Evolutionary conservation across 306 rosid species (phyloP), one percentile per base, ranked within the genome.

Genomic region (Sicyos edulis): DNA sequence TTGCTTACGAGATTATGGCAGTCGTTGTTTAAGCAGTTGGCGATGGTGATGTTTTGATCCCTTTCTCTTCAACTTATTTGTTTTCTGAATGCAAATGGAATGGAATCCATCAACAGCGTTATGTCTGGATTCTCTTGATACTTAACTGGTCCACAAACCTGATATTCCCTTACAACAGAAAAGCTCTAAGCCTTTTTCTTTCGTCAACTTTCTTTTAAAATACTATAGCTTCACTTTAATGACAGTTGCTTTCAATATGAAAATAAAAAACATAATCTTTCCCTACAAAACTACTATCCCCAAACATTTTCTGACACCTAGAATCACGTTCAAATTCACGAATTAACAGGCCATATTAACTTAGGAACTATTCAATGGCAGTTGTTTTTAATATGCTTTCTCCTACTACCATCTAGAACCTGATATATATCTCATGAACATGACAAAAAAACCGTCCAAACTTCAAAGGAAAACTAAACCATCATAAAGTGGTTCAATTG

Each of bases 71-170:
- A 32, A 32, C 37, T 32, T 32, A 32, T 32, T 32, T 32, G 4
- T 32, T 32, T 32, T 32, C 37, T 32, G 37, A 5, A 32, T 32
- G 37, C 37, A 5, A 32, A 32, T 32, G 37, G 4, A 32, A 32
- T 32, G 37, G 37, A 32, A 32, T 32, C 37, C 37, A 32, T 4
- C 37, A 32, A 5, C 37, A 32, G 5, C 4, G 37, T 32, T 32
- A 32, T 32, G 37, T 32, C 29, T 32, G 37, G 37, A 32, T 32
- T 62, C 7, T 2, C 10, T 4, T 37, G 15, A 9, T 64, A 21
- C 54, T 15, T 20, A 45, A 67, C 56, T 47, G 72, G 72, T 12
- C 72, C 72, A 67, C 72, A 45, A 1, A 47, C 42, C 72, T 67
- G 17, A 65, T 21, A 47, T 67, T 47, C 52, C 71, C 10, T 67